Percentiles rank a stretch among this genome's conserved stretches.
Conservation (phyloP, 1,139 yeast species). For the Nakaseomyces nivariensis region DNA sequence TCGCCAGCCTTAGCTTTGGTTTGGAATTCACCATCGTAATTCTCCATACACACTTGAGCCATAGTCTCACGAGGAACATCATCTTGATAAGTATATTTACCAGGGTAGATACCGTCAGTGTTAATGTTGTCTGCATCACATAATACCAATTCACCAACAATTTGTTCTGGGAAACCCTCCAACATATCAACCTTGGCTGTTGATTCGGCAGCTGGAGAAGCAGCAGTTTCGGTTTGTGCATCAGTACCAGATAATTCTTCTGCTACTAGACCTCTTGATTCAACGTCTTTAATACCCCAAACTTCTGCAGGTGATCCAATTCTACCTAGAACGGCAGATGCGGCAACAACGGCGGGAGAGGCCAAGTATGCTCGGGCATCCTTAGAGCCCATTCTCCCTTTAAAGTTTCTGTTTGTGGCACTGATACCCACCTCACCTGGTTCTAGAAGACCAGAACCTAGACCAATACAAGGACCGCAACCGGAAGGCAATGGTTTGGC, state of each 20-base stretch:
- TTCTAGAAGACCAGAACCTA: constrained; percentile 85
- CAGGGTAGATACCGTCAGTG: constrained; percentile 98
- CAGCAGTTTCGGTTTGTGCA: constrained; percentile 21
- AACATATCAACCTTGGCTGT: constrained; percentile 53
- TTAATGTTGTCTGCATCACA: constrained; percentile 97
- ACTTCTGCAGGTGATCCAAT: constrained; percentile 90
- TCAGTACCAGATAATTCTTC: constrained; percentile 28
- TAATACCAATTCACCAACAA: constrained; percentile 82
- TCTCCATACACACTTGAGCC: constrained; percentile 99
- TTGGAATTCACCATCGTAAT: constrained; percentile 84
- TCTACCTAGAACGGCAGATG: constrained; percentile 87
- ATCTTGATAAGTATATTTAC: constrained; percentile 96
- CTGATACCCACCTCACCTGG: constrained; percentile 97
- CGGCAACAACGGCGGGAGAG: constrained; percentile 97
- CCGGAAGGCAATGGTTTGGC: constrained; percentile 96
- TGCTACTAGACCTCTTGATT: constrained; percentile 23
- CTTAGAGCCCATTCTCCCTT: constrained; percentile 98
- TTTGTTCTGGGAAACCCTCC: constrained; percentile 81
- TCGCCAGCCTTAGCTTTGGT: constrained; percentile 77
- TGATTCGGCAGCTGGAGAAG: constrained; percentile 27
- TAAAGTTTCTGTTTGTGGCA: constrained; percentile 96
- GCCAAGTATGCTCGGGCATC: constrained; percentile 95
- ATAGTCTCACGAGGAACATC: constrained; percentile 87
- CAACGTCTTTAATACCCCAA: constrained; percentile 34
- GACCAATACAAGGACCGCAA: constrained; percentile 98